Base-by-base conservation (phyloP, 805 yeast species). In the Hanseniaspora occidentalis region DNA sequence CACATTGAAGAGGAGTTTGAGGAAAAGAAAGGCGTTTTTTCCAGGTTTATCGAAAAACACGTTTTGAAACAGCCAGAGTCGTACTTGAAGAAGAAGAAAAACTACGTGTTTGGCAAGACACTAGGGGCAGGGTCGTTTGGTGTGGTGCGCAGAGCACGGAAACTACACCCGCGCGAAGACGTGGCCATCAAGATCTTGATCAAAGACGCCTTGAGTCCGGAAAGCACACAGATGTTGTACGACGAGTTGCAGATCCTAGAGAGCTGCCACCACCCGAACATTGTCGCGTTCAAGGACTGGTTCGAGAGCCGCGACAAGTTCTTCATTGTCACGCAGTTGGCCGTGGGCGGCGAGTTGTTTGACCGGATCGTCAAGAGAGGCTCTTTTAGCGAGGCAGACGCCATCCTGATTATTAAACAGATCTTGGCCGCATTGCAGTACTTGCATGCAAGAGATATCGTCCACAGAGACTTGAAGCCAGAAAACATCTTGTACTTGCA, bases 51-150 rank as follows among this genome's bases (percentile, higher is more conserved):
- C 9, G 18, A 29, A 16, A 29, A 29, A 29, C 33, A 29, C 17
- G 16, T 29, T 16, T 16, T 29, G 6, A 24, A 35, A 20, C 92
- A 84, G 57, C 94, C 94, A 0, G 69, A 65, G 10, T 72, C 82
- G 6, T 79, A 79, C 50, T 24, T 24, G n/a, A 14, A 31, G 8
- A 73, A 83, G 52, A 84, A 85, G 60, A 58, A 69, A 37, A 67
- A 73, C 44, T 88, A 84, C 53, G 73, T 77, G 7, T 84, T 86
- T 57, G 89, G 88, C 10, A 75, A 73, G 44, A 84, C 95, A 0
- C 62, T 88, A 10, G 97, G 97, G 8, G 96, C 96, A 0, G 97
- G 98, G 4, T 75, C 94, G 1, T 92, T 85, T 60, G 97, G 98
- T 31, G 79, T 89, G 2, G 97, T 89, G 3, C 70, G 95, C 50